phyloP scores from a whole-genome alignment of 192 early-diverging fungal species.

The Gryganskiella cystojenkinii region DNA sequence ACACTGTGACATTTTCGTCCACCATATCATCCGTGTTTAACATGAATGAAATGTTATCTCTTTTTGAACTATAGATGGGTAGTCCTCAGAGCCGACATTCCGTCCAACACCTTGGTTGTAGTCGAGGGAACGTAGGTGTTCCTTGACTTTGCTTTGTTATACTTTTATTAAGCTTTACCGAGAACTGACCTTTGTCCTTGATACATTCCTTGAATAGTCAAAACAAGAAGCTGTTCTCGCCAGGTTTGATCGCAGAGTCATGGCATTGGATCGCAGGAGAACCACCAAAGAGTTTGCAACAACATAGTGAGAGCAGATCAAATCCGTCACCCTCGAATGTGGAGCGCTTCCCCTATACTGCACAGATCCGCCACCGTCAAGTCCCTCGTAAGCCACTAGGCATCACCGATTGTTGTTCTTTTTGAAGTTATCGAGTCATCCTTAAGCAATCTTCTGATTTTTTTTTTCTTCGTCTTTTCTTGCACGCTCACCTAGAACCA shows the following conservation, averaged over 20 bases:
- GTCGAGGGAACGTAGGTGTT: conserved; percentile 71
- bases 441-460: not conserved
- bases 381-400: conserved; percentile 31
- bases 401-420: not conserved
- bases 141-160: not conserved
- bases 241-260: conserved; percentile 32
- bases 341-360: conserved; percentile 30
- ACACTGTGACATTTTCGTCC: not conserved
- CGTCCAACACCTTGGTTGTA: conserved; percentile 73
- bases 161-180: not conserved
- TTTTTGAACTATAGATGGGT: conserved; percentile 65
- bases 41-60: not conserved
- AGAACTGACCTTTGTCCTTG: conserved; percentile 20
- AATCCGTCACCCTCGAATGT: too few species aligned
- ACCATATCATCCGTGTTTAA: not conserved
- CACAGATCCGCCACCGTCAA: conserved; percentile 48
- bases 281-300: conserved; percentile 18
- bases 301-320: not conserved
- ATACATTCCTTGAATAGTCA: conserved; percentile 19
- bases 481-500: conserved; percentile 6
- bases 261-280: conserved; percentile 49
- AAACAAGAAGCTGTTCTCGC: conserved; percentile 32
- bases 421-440: not conserved
- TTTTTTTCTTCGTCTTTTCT: not conserved
- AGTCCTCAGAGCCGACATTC: conserved; percentile 74